Evolutionary conservation across 2,329 filamentous ascomycete genomes (phyloP).

Genomic region (Fusarium paranaense): DNA sequence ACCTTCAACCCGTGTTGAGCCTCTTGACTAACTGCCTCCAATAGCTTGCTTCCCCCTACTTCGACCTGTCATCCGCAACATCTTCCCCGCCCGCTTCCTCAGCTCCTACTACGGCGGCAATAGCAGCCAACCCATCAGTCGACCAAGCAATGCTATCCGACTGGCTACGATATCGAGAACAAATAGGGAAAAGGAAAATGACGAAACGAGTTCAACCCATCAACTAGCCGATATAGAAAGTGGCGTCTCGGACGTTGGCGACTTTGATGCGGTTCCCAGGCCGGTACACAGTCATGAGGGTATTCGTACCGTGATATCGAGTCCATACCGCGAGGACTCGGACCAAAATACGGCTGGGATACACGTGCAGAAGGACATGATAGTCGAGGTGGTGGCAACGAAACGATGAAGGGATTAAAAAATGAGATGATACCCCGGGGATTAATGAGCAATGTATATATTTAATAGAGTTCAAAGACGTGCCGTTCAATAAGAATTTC

Average conservation of each 20-base stretch:
- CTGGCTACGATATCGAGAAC: slow-evolving; percentile 16
- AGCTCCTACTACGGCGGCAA: slow-evolving; percentile 27
- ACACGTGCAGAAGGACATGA: slow-evolving; percentile 22
- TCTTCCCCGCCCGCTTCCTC: slow-evolving; percentile 31
- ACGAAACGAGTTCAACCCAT: slow-evolving; percentile 35
- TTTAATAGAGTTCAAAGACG: background rate
- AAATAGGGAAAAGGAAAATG: slow-evolving; percentile 1
- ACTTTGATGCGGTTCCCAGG: background rate
- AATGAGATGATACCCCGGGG: background rate
- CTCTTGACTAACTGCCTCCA: background rate
- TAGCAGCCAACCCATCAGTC: slow-evolving; percentile 29
- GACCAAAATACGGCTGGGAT: slow-evolving; percentile 1
- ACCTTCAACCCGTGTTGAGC: too few species aligned
- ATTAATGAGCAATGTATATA: background rate
- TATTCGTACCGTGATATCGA: slow-evolving; percentile 25
- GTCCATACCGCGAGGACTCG: background rate
- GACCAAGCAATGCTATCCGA: slow-evolving; percentile 25
- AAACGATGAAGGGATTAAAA: background rate
- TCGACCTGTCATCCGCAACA: slow-evolving; percentile 30
- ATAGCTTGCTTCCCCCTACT: slow-evolving; percentile 38
- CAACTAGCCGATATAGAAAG: slow-evolving; percentile 25
- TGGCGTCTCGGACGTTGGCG: background rate
- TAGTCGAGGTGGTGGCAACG: slow-evolving; percentile 16
- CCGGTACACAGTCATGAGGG: background rate
- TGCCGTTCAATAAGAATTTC: background rate